A percentile compares a stretch with the other conserved stretches of the same genome.
phyloP scores from a whole-genome alignment of 805 yeast species.

The Saturnispora serradocipensis region DNA sequence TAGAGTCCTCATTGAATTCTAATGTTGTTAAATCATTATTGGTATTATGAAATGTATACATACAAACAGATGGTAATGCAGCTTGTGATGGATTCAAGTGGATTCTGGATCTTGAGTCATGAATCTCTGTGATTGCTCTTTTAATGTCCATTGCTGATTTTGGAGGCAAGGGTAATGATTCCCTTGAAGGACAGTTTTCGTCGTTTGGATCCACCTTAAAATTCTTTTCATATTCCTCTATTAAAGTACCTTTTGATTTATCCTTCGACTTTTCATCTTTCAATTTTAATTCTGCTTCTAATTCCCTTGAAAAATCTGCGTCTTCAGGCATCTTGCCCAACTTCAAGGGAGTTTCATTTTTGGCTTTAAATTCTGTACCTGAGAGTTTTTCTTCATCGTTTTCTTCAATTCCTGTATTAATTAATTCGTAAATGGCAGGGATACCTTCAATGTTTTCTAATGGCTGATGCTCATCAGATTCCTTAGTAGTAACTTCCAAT shows the following conservation, averaged over 20 bases:
- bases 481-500: conserved; percentile 32
- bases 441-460: conserved; percentile 35
- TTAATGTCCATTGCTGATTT: conserved; percentile 74
- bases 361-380: conserved; percentile 4
- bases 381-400: conserved; percentile 30
- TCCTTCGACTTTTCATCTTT: conserved; percentile 49
- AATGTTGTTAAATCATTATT: conserved; percentile 80
- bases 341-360: conserved; percentile 65
- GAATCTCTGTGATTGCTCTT: conserved; percentile 66
- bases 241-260: conserved; percentile 33
- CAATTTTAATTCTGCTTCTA: conserved; percentile 72
- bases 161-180: conserved; percentile 75
- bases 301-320: conserved; percentile 73
- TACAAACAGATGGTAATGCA: conserved; percentile 86
- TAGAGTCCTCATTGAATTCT: conserved; percentile 80
- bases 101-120: conserved; percentile 72
- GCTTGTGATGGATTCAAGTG: conserved; percentile 39
- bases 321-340: conserved; percentile 83
- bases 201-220: conserved; percentile 42
- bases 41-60: conserved; percentile 97
- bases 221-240: conserved; percentile 57
- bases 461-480: conserved; percentile 39
- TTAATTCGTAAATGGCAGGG: conserved; percentile 32
- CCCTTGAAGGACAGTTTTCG: conserved; percentile 65
- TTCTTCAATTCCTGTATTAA: conserved; percentile 23